These are phyloP conservation scores for Coniochaeta pulveracea DNA, from an alignment of 2,329 filamentous ascomycete genomes.

Conservation along the genomic window DNA sequence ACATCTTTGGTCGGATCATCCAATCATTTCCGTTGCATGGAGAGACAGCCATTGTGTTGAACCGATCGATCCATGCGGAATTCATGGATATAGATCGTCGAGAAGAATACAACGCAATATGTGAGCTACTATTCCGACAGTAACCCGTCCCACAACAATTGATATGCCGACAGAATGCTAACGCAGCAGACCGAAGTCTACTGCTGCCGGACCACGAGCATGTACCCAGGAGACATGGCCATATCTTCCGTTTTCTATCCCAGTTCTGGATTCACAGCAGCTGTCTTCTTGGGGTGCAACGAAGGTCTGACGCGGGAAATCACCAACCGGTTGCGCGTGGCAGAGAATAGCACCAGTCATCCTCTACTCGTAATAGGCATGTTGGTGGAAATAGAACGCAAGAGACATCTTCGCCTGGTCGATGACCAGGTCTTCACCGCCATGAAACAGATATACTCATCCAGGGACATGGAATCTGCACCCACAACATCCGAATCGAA, in stretches of 20 bases:
- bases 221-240: constrained; percentile 2
- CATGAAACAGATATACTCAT: neutral
- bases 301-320: neutral
- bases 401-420: constrained; percentile 4
- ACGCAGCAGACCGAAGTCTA: too few species aligned
- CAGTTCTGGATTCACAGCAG: constrained; percentile 5
- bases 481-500: constrained; percentile 1
- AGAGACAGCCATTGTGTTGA: too few species aligned
- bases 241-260: constrained; percentile 6
- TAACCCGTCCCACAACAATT: too few species aligned
- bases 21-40: too few species aligned
- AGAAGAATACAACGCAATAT: too few species aligned
- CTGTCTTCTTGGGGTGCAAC: constrained; percentile 6
- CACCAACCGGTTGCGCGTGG: constrained; percentile 2
- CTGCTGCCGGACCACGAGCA: constrained; percentile 4
- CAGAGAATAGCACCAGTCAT: constrained; percentile 3
- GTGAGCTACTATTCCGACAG: too few species aligned
- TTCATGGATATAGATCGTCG: too few species aligned
- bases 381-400: constrained; percentile 6
- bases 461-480: neutral
- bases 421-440: neutral
- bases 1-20: too few species aligned
- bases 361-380: constrained; percentile 6
- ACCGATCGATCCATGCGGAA: too few species aligned
- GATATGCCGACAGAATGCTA: too few species aligned